Conservation (phyloP, 2,329 filamentous ascomycete genomes). For the Fonsecaea multimorphosa region DNA sequence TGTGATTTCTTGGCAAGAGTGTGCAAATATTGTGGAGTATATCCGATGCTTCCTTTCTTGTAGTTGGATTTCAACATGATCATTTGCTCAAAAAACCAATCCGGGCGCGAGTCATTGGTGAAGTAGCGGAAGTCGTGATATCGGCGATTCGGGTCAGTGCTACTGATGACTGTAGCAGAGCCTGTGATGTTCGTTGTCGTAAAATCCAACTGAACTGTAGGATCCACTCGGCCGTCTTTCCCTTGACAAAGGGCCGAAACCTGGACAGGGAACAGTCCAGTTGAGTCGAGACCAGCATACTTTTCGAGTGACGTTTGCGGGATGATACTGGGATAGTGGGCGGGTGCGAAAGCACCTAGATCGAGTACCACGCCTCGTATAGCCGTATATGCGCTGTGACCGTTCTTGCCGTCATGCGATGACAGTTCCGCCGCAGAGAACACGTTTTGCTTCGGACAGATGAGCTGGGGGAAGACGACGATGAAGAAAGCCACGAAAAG, state of each 20-base stretch:
- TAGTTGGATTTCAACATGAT: conserved; percentile 75
- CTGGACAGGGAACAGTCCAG: conserved; percentile 87
- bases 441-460: conserved; percentile 91
- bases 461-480: conserved; percentile 80
- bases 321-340: conserved; percentile 76
- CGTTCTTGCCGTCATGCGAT: conserved; percentile 72
- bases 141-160: conserved; percentile 71
- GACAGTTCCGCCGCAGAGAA: conserved; percentile 79
- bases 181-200: conserved; percentile 76
- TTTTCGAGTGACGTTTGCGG: conserved; percentile 69
- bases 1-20: conserved; percentile 69
- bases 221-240: conserved; percentile 68
- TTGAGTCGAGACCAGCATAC: conserved; percentile 89
- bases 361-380: conserved; percentile 92
- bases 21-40: conserved; percentile 75
- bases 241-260: conserved; percentile 91
- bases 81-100: conserved; percentile 95
- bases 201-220: conserved; percentile 83
- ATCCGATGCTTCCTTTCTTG: conserved; percentile 87
- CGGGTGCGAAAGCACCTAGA: conserved; percentile 72
- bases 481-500: conserved; percentile 83
- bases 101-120: conserved; percentile 78
- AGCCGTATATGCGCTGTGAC: conserved; percentile 69
- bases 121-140: conserved; percentile 94
- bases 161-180: conserved; percentile 67